Conservation (phyloP, 169 alveolate genomes). For the Cryptosporidium xiaoi region DNA sequence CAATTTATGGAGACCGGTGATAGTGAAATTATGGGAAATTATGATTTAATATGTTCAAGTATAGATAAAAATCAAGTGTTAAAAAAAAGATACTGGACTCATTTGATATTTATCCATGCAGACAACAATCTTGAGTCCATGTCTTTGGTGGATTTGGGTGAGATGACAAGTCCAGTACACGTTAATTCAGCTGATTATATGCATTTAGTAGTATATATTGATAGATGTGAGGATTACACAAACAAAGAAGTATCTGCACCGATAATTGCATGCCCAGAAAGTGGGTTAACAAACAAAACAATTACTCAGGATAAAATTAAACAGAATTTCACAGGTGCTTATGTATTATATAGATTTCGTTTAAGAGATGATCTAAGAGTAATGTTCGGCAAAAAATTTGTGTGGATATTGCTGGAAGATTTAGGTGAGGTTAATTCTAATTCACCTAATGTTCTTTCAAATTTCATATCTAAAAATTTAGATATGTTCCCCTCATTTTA, state of each 20-base stretch:
- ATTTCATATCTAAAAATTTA: conserved; percentile 65
- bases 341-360: conserved; percentile 59
- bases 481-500: conserved; percentile 77
- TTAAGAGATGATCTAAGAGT: conserved; percentile 72
- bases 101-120: conserved; percentile 80
- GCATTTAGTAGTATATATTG: conserved; percentile 78
- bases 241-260: conserved; percentile 47
- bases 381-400: conserved; percentile 70
- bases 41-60: conserved; percentile 20
- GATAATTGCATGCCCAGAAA: conserved; percentile 51
- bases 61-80: background rate
- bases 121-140: conserved; percentile 80
- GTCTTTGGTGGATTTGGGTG: conserved; percentile 79
- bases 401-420: conserved; percentile 79
- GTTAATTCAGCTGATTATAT: conserved; percentile 74
- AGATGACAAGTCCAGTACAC: conserved; percentile 77
- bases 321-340: conserved; percentile 76
- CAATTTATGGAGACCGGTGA: background rate
- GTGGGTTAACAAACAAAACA: conserved; percentile 41
- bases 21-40: background rate
- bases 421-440: conserved; percentile 81
- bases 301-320: conserved; percentile 49
- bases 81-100: conserved; percentile 74
- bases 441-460: conserved; percentile 74
- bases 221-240: conserved; percentile 75